phyloP scores from a whole-genome alignment of 1,284 basidiomycete genomes.

The Ganoderma boninense region DNA sequence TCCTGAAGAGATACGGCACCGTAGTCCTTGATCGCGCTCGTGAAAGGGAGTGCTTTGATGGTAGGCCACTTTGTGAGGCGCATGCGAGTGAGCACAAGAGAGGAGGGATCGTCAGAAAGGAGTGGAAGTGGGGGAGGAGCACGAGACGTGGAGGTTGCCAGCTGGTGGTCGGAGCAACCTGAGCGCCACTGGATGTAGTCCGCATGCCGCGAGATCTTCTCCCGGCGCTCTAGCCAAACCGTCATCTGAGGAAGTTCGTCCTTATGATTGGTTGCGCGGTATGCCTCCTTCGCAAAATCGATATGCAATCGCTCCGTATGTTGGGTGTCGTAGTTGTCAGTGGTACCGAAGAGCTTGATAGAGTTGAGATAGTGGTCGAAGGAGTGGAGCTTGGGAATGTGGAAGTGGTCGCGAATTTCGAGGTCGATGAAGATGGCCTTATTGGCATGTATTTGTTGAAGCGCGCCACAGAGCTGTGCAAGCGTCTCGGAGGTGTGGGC shows the following conservation, averaged over 20 bases:
- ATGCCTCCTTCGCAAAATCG: conserved; percentile 37
- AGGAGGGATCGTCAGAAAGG: too few relatives aligned
- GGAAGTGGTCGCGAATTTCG: conserved; percentile 33
- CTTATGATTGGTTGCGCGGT: conserved; percentile 43
- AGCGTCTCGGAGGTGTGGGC: not conserved
- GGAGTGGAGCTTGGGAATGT: conserved; percentile 32
- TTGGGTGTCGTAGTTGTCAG: conserved; percentile 19
- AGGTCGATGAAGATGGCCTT: conserved; percentile 16
- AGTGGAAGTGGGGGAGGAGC: too few relatives aligned
- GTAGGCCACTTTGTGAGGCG: too few relatives aligned
- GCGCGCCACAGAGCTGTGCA: not conserved
- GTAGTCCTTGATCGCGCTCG: too few relatives aligned
- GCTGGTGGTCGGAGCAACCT: too few relatives aligned
- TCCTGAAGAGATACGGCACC: too few relatives aligned
- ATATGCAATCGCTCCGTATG: conserved; percentile 37
- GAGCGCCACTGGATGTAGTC: conserved; percentile 14
- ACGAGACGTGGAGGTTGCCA: too few relatives aligned
- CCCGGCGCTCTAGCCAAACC: conserved; percentile 42
- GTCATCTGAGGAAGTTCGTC: conserved; percentile 48
- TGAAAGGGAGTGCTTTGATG: too few relatives aligned
- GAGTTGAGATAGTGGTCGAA: conserved; percentile 14
- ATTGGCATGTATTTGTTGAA: conserved; percentile 9
- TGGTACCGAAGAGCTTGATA: conserved; percentile 9
- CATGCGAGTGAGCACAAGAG: too few relatives aligned
- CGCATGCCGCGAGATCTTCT: conserved; percentile 25